Base-by-base conservation (phyloP, 2,329 filamentous ascomycete genomes). In the Alternaria burnsii region DNA sequence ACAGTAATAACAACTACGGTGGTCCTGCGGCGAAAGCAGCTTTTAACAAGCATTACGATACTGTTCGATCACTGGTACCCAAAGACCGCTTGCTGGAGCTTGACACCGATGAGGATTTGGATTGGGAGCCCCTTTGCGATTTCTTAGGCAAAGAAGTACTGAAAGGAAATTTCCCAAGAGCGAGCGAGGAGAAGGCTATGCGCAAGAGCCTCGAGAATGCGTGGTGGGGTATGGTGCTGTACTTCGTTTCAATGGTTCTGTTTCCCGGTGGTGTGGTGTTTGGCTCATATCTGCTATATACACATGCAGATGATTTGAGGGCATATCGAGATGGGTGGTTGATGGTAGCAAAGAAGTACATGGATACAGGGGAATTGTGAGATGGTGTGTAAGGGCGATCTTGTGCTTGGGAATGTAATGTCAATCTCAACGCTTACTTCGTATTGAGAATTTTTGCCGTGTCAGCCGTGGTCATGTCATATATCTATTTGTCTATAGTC, bases 101-200 rank as follows among this genome's bases (percentile, higher is more conserved):
- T 28, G 65, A 70, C n/a, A 62, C 67, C 2, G 66, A 71, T 24
- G 55, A 54, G 16, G 56, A 62, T 1, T 3, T 52, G 22, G 63
- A 51, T 4, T 78, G 75, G 75, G 62, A 67, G n/a, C 60, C 66
- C 22, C 52, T 78, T 20, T 77, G 74, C 53, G 47, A 59, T 3
- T 77, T 77, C 48, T 50, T 78, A 40, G 71, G 64, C 1, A 42
- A 60, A 8, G 53, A 68, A 28, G 65, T 71, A 10, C 72, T 69
- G 1, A 60, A 71, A 22, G 58, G 55, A 8, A 26, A 41, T 36
- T 76, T 64, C 59, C 74, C 74, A 10, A 46, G 28, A 22, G 38
- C 69, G 46, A 59, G 65, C 11, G 73, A 76, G 53, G 66, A 69
- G 14, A 61, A 60, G 48, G 59, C 54, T 0, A 72, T 74, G 67